These are phyloP conservation scores for Termitomyces sp. DNA, from an alignment of 768 basidiomycete species.

Conservation along the genomic window DNA sequence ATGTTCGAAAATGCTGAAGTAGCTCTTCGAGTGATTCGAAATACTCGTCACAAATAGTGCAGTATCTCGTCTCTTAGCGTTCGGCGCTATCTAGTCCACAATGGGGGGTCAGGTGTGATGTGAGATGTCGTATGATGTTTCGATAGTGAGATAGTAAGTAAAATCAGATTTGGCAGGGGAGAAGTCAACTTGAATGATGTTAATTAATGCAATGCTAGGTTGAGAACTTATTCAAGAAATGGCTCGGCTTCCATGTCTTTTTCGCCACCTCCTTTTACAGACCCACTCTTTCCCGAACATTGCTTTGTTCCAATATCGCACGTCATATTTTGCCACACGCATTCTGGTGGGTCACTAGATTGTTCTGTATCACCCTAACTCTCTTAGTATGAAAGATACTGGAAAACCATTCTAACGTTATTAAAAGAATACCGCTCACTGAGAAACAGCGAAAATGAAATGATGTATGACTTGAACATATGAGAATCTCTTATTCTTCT, in stretches of 20 bases:
- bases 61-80: background rate
- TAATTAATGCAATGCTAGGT: slow-evolving; percentile 2
- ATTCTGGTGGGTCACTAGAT: background rate
- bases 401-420: too few species aligned
- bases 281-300: slow-evolving; percentile 1
- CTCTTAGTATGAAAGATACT: too few species aligned
- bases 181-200: background rate
- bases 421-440: background rate
- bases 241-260: slow-evolving; percentile 3
- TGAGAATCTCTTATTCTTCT: too few species aligned
- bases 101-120: background rate
- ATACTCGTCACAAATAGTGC: slow-evolving; percentile 2
- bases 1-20: background rate
- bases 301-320: background rate
- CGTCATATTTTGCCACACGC: background rate
- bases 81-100: background rate
- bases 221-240: background rate
- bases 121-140: background rate
- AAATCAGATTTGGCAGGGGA: background rate
- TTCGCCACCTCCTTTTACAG: background rate
- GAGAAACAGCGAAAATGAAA: background rate
- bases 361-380: background rate
- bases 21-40: background rate
- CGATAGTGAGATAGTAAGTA: too few species aligned
- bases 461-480: background rate